Evolutionary conservation across 2,329 filamentous ascomycete genomes (phyloP), one percentile per base, ranked within the genome.

Genomic region (Arthrobotrys pseudoclavata): DNA sequence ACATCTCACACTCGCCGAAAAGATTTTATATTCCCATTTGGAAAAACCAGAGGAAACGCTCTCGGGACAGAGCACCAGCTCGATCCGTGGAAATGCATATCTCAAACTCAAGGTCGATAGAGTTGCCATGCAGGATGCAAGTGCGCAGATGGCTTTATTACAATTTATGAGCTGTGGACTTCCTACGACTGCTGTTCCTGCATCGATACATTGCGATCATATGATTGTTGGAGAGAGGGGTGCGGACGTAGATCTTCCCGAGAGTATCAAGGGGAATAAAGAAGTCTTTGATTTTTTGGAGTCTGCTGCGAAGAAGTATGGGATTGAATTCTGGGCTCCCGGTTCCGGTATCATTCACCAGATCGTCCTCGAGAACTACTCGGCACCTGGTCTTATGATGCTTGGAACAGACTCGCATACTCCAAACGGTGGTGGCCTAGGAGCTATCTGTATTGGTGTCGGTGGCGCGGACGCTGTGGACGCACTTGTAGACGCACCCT

Each of bases 111-210:
- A 97, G 85, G 96, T 96, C 22, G 96, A 99, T 84, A 90, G 96
- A 66, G 96, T 98, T 81, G 96, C 96, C 80, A 99, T 99, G 96
- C 96, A 99, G 85, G 96, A 99, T 86, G 96, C 96, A 13, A 97
- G 93, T 31, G 96, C 96, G 4, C 96, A 99, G 86, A 99, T 99
- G 96, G 96, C 96, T 1, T 86, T 99, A 80, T 86, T 99, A 81
- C 96, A 99, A 85, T 99, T 99, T 87, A 99, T 99, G 95, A 93
- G 92, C 29, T 99, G 96, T 84, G 92, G 93, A 69, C 88, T 99
- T 67, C 92, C 91, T 29, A 90, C 90, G 76, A 97, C 96, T 1
- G 94, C 94, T 9, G 95, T 99, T 61, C 96, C 96, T 10, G 95
- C 96, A 60, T 97, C 94, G 84, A 97, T 98, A 81, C 96, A 99